Percentiles rank a stretch among this genome's conserved stretches.
Conservation (phyloP, 2,329 filamentous ascomycete species). For the Aspergillus melleus region DNA sequence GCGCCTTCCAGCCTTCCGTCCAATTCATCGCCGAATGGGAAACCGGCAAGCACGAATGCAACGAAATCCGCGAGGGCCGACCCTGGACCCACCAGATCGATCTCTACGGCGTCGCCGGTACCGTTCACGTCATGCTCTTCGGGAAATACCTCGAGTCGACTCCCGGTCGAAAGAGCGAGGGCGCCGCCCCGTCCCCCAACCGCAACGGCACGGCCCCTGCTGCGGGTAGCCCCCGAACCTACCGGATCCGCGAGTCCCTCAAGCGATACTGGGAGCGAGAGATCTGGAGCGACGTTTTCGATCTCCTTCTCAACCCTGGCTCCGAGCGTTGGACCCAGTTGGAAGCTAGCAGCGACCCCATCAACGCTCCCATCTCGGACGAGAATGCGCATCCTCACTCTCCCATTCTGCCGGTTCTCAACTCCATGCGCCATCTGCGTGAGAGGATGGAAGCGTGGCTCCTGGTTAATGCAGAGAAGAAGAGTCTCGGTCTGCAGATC, state of each 20-base stretch:
- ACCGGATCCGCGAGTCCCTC: slow-evolving; percentile 76
- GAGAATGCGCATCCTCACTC: not conserved
- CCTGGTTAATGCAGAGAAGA: slow-evolving; percentile 77
- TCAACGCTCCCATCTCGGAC: not conserved
- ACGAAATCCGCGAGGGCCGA: slow-evolving; percentile 89
- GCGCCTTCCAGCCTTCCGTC: slow-evolving; percentile 71
- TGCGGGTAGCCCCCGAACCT: slow-evolving; percentile 55
- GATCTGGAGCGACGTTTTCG: slow-evolving; percentile 81
- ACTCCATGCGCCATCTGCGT: slow-evolving; percentile 66
- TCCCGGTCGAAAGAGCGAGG: slow-evolving; percentile 27
- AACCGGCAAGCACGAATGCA: slow-evolving; percentile 80
- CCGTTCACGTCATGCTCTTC: slow-evolving; percentile 85
- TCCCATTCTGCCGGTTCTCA: slow-evolving; percentile 68
- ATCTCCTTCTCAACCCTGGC: slow-evolving; percentile 77
- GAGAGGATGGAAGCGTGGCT: slow-evolving; percentile 84
- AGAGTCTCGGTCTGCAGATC: slow-evolving; percentile 60
- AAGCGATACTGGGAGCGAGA: slow-evolving; percentile 98
- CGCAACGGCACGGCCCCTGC: slow-evolving; percentile 3
- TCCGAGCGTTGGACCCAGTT: slow-evolving; percentile 58
- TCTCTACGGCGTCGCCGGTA: slow-evolving; percentile 88
- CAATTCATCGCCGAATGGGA: slow-evolving; percentile 97
- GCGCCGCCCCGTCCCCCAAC: slow-evolving; percentile 1
- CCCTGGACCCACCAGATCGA: slow-evolving; percentile 99
- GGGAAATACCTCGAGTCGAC: slow-evolving; percentile 90
- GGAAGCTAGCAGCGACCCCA: slow-evolving; percentile 49